phyloP scores from a whole-genome alignment of 331 rosid genomes.

The Quercus phellos region DNA sequence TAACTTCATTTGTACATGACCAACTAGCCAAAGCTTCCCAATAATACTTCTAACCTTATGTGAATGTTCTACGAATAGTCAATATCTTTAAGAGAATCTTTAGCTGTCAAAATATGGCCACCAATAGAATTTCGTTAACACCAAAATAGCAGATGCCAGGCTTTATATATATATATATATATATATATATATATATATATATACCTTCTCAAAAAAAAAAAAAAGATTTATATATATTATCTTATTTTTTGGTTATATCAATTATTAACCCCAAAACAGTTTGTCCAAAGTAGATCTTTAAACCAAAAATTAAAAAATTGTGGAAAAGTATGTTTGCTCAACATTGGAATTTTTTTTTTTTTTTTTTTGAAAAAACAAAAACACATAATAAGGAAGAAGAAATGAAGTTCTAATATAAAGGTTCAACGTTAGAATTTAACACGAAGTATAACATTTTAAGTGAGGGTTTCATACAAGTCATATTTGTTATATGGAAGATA shows the following conservation, averaged over 20 bases:
- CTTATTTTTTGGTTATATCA: not conserved
- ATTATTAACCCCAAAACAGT: not conserved
- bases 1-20: slow-evolving; percentile 13
- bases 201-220: no score
- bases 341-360: not conserved
- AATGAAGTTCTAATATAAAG: no score
- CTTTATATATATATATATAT: not conserved
- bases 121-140: slow-evolving; percentile 53
- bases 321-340: not conserved
- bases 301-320: not conserved
- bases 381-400: no score
- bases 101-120: slow-evolving; percentile 56
- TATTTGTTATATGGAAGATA: no score
- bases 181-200: not conserved
- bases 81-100: slow-evolving; percentile 53
- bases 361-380: no score
- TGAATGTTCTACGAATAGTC: slow-evolving; percentile 51
- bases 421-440: not conserved
- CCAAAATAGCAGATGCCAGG: slow-evolving; percentile 39
- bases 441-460: not conserved
- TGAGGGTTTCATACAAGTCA: no score
- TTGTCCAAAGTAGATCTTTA: no score
- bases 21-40: slow-evolving; percentile 20
- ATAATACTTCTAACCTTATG: slow-evolving; percentile 8
- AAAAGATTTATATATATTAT: no score